Conservation (phyloP, 306 rosid species). For the Prunus dulcis region DNA sequence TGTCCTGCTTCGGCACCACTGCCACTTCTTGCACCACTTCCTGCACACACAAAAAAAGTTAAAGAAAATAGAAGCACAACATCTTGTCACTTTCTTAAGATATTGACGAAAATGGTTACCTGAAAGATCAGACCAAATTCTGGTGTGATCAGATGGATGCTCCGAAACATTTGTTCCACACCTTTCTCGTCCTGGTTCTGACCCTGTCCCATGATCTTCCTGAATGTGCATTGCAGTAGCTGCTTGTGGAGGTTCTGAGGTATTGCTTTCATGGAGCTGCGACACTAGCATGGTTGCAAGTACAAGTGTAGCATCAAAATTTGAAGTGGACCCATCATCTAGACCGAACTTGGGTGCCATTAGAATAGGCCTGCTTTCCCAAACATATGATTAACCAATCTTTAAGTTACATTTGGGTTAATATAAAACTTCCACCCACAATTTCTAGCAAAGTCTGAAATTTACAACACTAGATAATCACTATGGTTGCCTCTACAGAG, state of each 20-base stretch:
- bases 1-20: constrained; percentile 54
- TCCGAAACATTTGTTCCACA: constrained; percentile 53
- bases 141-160: constrained; percentile 87
- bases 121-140: constrained; percentile 94
- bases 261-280: constrained; percentile 57
- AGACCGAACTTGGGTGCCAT: constrained; percentile 88
- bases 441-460: no score
- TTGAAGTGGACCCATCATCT: constrained; percentile 74
- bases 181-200: constrained; percentile 46
- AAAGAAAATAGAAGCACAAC: not conserved
- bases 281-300: constrained; percentile 93
- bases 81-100: constrained; percentile 1
- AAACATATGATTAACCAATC: not conserved
- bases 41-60: constrained; percentile 32
- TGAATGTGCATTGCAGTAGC: constrained; percentile 39
- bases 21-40: constrained; percentile 54
- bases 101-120: constrained; percentile 41
- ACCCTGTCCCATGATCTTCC: constrained; percentile 46
- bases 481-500: not conserved
- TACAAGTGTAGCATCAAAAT: constrained; percentile 89
- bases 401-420: not conserved
- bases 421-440: not conserved
- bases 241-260: constrained; percentile 55
- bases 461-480: not conserved
- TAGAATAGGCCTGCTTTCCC: constrained; percentile 73